These are phyloP conservation scores for Pythium monospermum DNA, from an alignment of 352 stramenopile genomes.

Conservation along the genomic window DNA sequence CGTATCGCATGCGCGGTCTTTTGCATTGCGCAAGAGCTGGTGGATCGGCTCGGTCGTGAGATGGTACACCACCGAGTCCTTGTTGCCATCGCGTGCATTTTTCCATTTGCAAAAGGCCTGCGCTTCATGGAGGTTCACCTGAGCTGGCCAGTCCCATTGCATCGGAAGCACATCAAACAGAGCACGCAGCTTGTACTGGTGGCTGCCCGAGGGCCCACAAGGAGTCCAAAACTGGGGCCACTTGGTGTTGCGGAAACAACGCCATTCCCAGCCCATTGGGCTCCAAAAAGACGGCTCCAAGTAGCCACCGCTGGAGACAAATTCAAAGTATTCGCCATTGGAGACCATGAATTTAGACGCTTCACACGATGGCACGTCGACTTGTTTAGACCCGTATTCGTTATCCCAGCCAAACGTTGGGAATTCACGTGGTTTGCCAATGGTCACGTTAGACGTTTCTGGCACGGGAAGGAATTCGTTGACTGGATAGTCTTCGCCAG, in stretches of 20 bases:
- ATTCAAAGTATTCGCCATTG: slow-evolving; percentile 96
- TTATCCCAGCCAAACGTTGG: slow-evolving; percentile 97
- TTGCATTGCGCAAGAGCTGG: slow-evolving; percentile 77
- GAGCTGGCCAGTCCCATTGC: slow-evolving; percentile 94
- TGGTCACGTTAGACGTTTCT: slow-evolving; percentile 48
- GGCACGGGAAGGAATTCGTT: slow-evolving; percentile 88
- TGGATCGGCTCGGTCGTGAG: slow-evolving; percentile 92
- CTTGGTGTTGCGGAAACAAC: slow-evolving; percentile 94
- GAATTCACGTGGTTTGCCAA: slow-evolving; percentile 91
- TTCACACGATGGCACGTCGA: slow-evolving; percentile 86
- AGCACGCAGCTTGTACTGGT: slow-evolving; percentile 92
- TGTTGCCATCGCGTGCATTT: slow-evolving; percentile 48
- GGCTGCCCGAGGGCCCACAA: slow-evolving; percentile 87
- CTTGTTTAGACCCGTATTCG: slow-evolving; percentile 91
- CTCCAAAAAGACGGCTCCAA: slow-evolving; percentile 87
- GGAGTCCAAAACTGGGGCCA: slow-evolving; percentile 94
- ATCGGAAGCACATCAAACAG: slow-evolving; percentile 91
- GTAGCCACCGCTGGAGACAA: slow-evolving; percentile 94
- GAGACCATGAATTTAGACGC: slow-evolving; percentile 91
- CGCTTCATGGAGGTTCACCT: slow-evolving; percentile 96
- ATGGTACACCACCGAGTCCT: slow-evolving; percentile 72
- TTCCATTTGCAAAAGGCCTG: slow-evolving; percentile 92
- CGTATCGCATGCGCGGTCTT: slow-evolving; percentile 42
- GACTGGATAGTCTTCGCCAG: slow-evolving; percentile 81
- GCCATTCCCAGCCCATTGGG: slow-evolving; percentile 92